These are phyloP conservation scores for Xylaria flabelliformis DNA, from an alignment of 495 filamentous ascomycete genomes.

Conservation along the genomic window DNA sequence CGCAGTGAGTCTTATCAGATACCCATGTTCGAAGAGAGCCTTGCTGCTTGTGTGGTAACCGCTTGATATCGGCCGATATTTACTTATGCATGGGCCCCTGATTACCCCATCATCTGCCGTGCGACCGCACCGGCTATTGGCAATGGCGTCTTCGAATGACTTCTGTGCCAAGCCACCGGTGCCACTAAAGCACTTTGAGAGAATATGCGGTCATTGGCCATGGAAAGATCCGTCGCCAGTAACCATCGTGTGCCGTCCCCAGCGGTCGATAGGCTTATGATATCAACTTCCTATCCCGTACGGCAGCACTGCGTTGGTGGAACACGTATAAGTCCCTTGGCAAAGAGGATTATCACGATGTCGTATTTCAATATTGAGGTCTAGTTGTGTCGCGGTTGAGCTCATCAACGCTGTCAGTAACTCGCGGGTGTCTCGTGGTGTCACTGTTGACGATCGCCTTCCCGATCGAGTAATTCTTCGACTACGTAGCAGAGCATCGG, in stretches of 20 bases:
- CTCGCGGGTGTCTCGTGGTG: slow-evolving; percentile 14
- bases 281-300: slow-evolving; percentile 32
- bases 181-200: not conserved
- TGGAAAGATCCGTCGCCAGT: not conserved
- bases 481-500: slow-evolving; percentile 11
- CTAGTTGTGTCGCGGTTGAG: not conserved
- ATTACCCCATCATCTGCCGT: slow-evolving; percentile 20
- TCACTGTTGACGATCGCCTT: slow-evolving; percentile 19
- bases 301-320: slow-evolving; percentile 33
- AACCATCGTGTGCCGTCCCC: slow-evolving; percentile 1
- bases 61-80: slow-evolving; percentile 19
- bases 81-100: slow-evolving; percentile 2
- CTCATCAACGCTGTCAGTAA: slow-evolving; percentile 6
- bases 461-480: slow-evolving; percentile 20
- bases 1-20: slow-evolving; percentile 16
- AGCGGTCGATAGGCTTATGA: slow-evolving; percentile 16
- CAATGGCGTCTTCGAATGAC: slow-evolving; percentile 21
- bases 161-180: slow-evolving; percentile 17
- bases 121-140: slow-evolving; percentile 19
- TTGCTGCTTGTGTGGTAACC: not conserved
- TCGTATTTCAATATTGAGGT: not conserved
- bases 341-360: slow-evolving; percentile 32
- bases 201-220: slow-evolving; percentile 13
- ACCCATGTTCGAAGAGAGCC: slow-evolving; percentile 16
- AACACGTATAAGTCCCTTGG: slow-evolving; percentile 27